Conservation (phyloP, 495 filamentous ascomycete species). For the Pyrenopolyporus hunteri region DNA sequence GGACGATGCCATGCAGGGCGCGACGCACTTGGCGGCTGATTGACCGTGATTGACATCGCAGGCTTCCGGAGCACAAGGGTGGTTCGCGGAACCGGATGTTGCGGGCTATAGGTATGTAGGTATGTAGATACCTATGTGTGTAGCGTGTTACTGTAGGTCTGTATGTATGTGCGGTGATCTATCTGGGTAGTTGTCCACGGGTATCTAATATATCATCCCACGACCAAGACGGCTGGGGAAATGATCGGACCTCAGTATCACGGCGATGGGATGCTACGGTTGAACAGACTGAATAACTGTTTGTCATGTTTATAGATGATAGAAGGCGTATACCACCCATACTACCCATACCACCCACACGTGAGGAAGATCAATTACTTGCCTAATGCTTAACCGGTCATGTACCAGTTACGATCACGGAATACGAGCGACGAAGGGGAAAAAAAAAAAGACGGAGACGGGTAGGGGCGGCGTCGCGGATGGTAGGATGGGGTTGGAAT, state of each 20-base stretch:
- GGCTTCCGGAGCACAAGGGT: background rate
- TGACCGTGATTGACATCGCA: constrained; percentile 34
- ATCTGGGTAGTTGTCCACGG: constrained; percentile 13
- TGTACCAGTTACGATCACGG: constrained; percentile 34
- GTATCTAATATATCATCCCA: constrained; percentile 32
- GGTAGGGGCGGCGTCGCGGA: background rate
- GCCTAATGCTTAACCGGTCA: background rate
- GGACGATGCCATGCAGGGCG: constrained; percentile 20
- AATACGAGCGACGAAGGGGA: constrained; percentile 21
- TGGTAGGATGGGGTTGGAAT: constrained; percentile 18
- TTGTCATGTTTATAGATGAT: constrained; percentile 9
- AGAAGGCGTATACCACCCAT: constrained; percentile 14
- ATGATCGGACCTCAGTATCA: constrained; percentile 34
- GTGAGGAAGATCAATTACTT: constrained; percentile 29
- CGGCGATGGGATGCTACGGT: constrained; percentile 13
- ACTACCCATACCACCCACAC: constrained; percentile 35
- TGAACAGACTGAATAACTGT: constrained; percentile 17
- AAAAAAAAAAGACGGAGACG: too few species aligned
- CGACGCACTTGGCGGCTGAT: constrained; percentile 30
- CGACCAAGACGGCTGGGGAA: constrained; percentile 15
- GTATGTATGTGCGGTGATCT: constrained; percentile 19
- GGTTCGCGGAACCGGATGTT: constrained; percentile 28
- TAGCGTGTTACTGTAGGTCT: background rate
- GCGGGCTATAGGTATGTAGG: background rate
- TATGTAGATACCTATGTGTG: background rate